phyloP scores from a whole-genome alignment of 371 early-diverging fungal genomes.

The Mortierella sp. region DNA sequence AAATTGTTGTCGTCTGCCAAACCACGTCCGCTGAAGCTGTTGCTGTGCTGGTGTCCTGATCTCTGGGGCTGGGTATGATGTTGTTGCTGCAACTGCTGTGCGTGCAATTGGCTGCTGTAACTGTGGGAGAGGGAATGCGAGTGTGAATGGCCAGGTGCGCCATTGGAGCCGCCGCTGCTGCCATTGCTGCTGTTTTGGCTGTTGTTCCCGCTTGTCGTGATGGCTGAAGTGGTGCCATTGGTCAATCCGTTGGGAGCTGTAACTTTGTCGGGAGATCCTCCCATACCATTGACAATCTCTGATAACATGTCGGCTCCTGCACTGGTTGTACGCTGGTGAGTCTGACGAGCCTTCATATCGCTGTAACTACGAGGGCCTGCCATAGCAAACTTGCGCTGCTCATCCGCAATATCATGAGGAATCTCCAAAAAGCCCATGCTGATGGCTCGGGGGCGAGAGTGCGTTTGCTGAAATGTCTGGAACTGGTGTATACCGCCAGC shows the following conservation, averaged over 20 bases:
- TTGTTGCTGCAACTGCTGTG: slow-evolving; percentile 30
- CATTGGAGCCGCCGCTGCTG: slow-evolving; percentile 1
- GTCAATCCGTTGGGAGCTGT: slow-evolving; percentile 44
- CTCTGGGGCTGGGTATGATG: slow-evolving; percentile 29
- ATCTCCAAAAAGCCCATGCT: slow-evolving; percentile 73
- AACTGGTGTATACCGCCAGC: slow-evolving; percentile 65
- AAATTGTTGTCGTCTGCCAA: slow-evolving; percentile 37
- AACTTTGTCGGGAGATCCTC: slow-evolving; percentile 62
- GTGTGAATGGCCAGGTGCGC: slow-evolving; percentile 19
- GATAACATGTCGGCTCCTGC: slow-evolving; percentile 63
- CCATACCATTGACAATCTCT: slow-evolving; percentile 51
- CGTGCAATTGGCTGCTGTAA: slow-evolving; percentile 33
- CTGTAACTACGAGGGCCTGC: slow-evolving; percentile 56
- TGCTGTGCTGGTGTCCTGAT: slow-evolving; percentile 48
- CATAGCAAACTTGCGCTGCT: slow-evolving; percentile 56
- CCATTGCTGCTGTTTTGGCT: slow-evolving; percentile 2
- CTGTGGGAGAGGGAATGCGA: slow-evolving; percentile 43
- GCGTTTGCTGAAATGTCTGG: slow-evolving; percentile 56
- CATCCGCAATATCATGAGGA: slow-evolving; percentile 52
- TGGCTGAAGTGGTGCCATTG: neutral
- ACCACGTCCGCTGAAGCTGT: slow-evolving; percentile 43
- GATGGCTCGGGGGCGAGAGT: slow-evolving; percentile 71
- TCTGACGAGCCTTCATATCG: slow-evolving; percentile 56
- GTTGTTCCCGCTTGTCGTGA: neutral
- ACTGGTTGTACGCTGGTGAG: slow-evolving; percentile 62